phyloP scores from a whole-genome alignment of 2,329 filamentous ascomycete species.

The Aureobasidium sp. region DNA sequence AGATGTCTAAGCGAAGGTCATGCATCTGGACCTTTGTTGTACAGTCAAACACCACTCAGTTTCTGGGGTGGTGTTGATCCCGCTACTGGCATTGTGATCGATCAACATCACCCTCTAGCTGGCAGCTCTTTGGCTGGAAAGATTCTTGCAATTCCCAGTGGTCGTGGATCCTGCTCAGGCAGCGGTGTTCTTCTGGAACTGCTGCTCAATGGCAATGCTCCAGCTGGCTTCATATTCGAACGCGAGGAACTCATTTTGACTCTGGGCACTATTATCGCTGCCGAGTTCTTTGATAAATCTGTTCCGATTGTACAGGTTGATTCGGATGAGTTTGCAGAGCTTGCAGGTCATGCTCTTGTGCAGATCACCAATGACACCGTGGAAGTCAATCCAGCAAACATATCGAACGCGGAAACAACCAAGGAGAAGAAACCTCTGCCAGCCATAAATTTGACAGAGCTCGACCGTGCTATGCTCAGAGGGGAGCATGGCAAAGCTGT shows the following conservation, averaged over 20 bases:
- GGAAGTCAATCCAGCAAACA: background rate
- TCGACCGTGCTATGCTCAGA: slow-evolving; percentile 20
- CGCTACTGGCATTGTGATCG: slow-evolving; percentile 37
- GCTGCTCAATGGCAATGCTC: slow-evolving; percentile 34
- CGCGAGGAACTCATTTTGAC: slow-evolving; percentile 40
- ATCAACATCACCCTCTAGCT: slow-evolving; percentile 37
- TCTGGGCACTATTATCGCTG: slow-evolving; percentile 39
- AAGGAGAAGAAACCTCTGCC: background rate
- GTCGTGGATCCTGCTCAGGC: slow-evolving; percentile 43
- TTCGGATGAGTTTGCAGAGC: slow-evolving; percentile 18
- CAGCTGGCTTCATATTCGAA: slow-evolving; percentile 37
- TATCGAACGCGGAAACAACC: background rate
- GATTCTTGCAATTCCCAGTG: slow-evolving; percentile 39
- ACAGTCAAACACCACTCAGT: slow-evolving; percentile 28
- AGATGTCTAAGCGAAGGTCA: background rate
- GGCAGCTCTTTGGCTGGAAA: slow-evolving; percentile 28
- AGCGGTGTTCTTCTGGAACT: slow-evolving; percentile 42
- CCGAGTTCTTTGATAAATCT: slow-evolving; percentile 34
- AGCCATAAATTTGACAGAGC: background rate
- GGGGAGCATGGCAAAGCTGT: slow-evolving; percentile 31
- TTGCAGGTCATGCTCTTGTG: background rate
- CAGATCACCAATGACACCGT: background rate
- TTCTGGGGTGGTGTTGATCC: slow-evolving; percentile 43
- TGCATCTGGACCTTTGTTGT: background rate
- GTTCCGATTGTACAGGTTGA: slow-evolving; percentile 36